Percentiles rank a stretch among this genome's conserved stretches.
Conservation (phyloP, 192 early-diverging fungal genomes). For the Oehlia diaphana region DNA sequence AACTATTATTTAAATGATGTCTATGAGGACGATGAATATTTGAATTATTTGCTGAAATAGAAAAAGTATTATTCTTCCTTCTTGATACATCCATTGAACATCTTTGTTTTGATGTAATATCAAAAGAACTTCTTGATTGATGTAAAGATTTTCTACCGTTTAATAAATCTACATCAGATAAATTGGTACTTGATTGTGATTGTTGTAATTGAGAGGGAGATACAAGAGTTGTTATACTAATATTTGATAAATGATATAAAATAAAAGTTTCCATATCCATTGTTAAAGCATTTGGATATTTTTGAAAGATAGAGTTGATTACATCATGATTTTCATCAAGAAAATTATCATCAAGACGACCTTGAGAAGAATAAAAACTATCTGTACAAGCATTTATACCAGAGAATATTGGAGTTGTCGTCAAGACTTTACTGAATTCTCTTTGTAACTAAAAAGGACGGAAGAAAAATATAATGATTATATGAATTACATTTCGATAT, state of each 20-base stretch:
- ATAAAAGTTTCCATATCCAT: slow-evolving; percentile 91
- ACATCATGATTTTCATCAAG: slow-evolving; percentile 75
- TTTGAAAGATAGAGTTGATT: slow-evolving; percentile 45
- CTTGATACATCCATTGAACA: neutral
- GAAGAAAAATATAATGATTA: neutral
- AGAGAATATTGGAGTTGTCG: slow-evolving; percentile 35
- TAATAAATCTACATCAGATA: neutral
- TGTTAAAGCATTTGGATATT: slow-evolving; percentile 52
- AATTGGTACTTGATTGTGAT: neutral
- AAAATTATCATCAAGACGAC: slow-evolving; percentile 68
- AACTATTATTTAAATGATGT: neutral
- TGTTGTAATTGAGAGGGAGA: neutral
- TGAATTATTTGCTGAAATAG: neutral
- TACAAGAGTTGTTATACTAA: slow-evolving; percentile 32
- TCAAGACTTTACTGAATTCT: slow-evolving; percentile 1
- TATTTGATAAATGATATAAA: slow-evolving; percentile 78
- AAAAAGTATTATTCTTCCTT: neutral
- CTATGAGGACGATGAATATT: neutral
- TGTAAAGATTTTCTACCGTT: no score
- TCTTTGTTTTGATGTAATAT: neutral
- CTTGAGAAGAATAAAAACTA: slow-evolving; percentile 88
- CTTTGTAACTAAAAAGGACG: slow-evolving; percentile 28
- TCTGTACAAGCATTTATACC: slow-evolving; percentile 79
- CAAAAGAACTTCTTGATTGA: neutral
- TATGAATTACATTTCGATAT: no score